Percentiles rank a stretch among this genome's conserved stretches.
Evolutionary conservation across 768 basidiomycete genomes (phyloP).

Genomic region (Boletus subcaerulescens): DNA sequence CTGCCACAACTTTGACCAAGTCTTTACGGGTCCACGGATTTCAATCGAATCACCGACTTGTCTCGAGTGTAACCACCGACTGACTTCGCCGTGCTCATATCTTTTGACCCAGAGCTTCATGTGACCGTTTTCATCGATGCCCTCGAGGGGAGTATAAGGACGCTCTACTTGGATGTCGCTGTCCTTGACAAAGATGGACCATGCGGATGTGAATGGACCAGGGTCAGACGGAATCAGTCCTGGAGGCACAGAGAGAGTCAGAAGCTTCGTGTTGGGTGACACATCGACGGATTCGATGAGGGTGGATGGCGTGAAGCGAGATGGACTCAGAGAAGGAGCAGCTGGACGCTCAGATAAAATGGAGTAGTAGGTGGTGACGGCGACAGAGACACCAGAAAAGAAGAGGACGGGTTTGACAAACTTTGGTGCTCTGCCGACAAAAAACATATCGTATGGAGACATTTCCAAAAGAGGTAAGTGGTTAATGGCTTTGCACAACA

Average conservation of each 20-base stretch:
- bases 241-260: conserved; percentile 57
- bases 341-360: conserved; percentile 40
- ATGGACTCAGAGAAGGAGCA: conserved; percentile 44
- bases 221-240: conserved; percentile 32
- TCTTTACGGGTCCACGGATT: conserved; percentile 70
- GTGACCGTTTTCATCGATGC: conserved; percentile 60
- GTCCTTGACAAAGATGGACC: conserved; percentile 81
- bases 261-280: conserved; percentile 59
- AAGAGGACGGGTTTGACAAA: conserved; percentile 21
- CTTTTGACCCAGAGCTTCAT: conserved; percentile 82
- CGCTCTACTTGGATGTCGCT: conserved; percentile 87
- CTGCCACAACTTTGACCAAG: conserved; percentile 48
- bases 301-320: conserved; percentile 54
- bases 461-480: conserved; percentile 17
- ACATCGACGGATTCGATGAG: conserved; percentile 51
- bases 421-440: background rate
- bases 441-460: conserved; percentile 13
- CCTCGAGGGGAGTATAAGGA: conserved; percentile 78
- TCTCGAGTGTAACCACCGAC: conserved; percentile 77
- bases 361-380: conserved; percentile 50
- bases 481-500: conserved; percentile 22
- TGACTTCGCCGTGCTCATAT: conserved; percentile 77
- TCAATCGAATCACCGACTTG: conserved; percentile 65
- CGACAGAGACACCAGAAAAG: conserved; percentile 38
- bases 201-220: conserved; percentile 46